Evolutionary conservation across 306 rosid genomes (phyloP), one percentile per base, ranked within the genome.

Genomic region (Glycine latifolia): DNA sequence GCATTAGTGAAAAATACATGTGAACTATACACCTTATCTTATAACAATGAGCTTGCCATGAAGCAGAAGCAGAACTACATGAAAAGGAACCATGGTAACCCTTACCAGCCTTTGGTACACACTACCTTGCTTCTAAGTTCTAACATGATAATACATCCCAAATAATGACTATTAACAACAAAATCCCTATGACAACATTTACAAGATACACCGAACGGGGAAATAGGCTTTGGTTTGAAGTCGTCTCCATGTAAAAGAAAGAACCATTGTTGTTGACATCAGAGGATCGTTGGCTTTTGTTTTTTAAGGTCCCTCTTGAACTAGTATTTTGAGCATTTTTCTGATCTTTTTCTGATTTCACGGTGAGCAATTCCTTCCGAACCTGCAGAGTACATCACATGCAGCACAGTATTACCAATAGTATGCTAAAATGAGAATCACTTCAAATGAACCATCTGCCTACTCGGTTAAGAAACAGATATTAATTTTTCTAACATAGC

Each of bases 321-420:
- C 53, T 58, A 17, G 55, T 67, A 47, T 75, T 56, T 82, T 39
- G 85, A 58, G 75, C 81, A 63, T 12, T 72, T 61, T 72, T 56
- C 73, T 3, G 16, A 10, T 68, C 55, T 68, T 69, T 69, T 26
- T 17, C 74, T 47, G 76, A 26, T 31, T 26, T 52, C 20, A 47
- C 44, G 10, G 4, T 3, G 10, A 10, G 8, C 13, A 71, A 71
- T 49, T 31, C 43, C 12, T 48, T 84, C 78, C 62, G 7, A 16
- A 62, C 79, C 97, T 88, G 94, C 82, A 84, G 17, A 80, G 43
- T 41, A 68, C 71, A 85, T 60, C 58, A 70, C 16, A 76, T 44
- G 62, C 37, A 79, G 80, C 72, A 85, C 2, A 10, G 67, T 5
- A 41, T 44, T 56, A 7, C 67, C 74, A 60, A 56, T 33, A n/a